Evolutionary conservation across 305 asterid genomes (phyloP).

Genomic region (Andrographis paniculata): DNA sequence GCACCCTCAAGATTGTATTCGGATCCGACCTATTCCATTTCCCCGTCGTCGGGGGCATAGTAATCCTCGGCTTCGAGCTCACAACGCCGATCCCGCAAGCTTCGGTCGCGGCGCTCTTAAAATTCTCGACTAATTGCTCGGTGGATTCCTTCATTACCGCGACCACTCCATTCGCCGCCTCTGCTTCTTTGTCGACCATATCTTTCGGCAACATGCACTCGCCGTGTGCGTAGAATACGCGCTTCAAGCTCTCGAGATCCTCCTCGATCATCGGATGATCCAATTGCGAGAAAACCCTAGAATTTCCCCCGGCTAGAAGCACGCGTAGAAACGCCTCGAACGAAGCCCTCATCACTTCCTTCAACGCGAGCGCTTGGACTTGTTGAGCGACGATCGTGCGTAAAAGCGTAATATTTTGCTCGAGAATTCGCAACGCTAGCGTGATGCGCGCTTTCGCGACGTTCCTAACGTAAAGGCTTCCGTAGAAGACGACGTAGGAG

Average conservation of each 20-base stretch:
- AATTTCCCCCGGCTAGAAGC: conserved; percentile 72
- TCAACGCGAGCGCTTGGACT: conserved; percentile 53
- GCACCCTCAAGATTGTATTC: conserved; percentile 70
- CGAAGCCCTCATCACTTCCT: conserved; percentile 73
- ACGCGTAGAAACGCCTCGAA: conserved; percentile 78
- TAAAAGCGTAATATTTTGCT: conserved; percentile 76
- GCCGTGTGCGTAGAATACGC: conserved; percentile 57
- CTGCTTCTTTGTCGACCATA: conserved; percentile 52
- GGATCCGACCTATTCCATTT: conserved; percentile 80
- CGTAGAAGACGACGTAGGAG: conserved; percentile 52
- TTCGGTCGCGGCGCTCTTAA: conserved; percentile 51
- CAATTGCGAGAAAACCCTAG: conserved; percentile 38
- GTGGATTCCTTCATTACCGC: conserved; percentile 64
- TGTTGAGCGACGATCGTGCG: conserved; percentile 66
- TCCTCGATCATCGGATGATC: conserved; percentile 74
- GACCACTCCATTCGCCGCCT: conserved; percentile 72
- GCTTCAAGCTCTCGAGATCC: conserved; percentile 57
- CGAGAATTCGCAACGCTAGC: conserved; percentile 46
- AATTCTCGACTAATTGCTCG: conserved; percentile 71
- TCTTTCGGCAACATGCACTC: conserved; percentile 75
- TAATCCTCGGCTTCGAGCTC: conserved; percentile 45
- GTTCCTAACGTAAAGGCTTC: conserved; percentile 50
- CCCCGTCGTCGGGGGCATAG: conserved; percentile 88
- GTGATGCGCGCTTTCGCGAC: conserved; percentile 43
- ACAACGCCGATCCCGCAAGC: conserved; percentile 44